Conservation (phyloP, 140 eudicot species). For the Bidens hawaiensis region DNA sequence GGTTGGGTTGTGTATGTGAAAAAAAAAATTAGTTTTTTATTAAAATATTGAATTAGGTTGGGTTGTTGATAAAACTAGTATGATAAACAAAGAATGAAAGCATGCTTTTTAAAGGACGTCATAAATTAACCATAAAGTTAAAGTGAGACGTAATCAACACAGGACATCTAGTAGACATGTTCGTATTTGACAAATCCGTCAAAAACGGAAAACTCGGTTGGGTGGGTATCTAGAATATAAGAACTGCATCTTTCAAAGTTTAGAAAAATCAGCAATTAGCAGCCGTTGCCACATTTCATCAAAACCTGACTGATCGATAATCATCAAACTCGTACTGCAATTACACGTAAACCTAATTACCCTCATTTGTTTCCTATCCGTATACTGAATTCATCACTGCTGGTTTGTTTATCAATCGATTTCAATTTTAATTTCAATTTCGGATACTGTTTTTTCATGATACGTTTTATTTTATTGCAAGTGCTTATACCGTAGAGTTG, state of each 20-base stretch:
- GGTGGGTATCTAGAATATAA: constrained; percentile 19
- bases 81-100: too few relatives aligned
- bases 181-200: too few relatives aligned
- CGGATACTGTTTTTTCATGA: not conserved
- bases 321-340: constrained; percentile 5
- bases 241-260: not conserved
- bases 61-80: too few relatives aligned
- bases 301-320: constrained; percentile 9
- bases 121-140: too few relatives aligned
- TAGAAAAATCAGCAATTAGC: constrained; percentile 11
- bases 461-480: constrained; percentile 2
- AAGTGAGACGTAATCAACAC: too few relatives aligned
- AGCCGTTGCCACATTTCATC: constrained; percentile 7
- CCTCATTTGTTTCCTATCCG: not conserved
- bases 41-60: too few relatives aligned
- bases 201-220: constrained; percentile 16
- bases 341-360: constrained; percentile 18
- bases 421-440: not conserved
- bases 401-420: not conserved
- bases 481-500: not conserved
- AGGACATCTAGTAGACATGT: too few relatives aligned
- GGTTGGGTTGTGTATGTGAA: too few relatives aligned
- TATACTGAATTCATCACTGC: not conserved
- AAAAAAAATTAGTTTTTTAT: too few relatives aligned
- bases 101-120: too few relatives aligned